Evolutionary conservation across 1,139 yeast genomes (phyloP).

Genomic region (Debaryomyces sp.): DNA sequence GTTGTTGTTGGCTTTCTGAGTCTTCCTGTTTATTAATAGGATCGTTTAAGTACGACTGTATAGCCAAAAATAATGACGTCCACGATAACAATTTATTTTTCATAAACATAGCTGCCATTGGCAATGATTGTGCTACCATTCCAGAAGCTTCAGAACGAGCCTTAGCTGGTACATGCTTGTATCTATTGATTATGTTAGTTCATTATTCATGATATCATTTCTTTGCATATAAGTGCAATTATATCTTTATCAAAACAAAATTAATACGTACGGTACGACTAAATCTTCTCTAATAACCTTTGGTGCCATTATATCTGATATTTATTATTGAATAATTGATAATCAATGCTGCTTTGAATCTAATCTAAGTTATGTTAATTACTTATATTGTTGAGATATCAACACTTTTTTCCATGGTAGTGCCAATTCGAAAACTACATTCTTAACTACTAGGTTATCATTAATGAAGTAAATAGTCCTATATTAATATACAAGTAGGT

Average conservation of each 20-base stretch:
- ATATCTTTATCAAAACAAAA: neutral
- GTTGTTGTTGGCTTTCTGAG: slow-evolving; percentile 31
- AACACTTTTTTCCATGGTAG: slow-evolving; percentile 4
- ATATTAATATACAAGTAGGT: slow-evolving; percentile 18
- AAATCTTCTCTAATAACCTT: slow-evolving; percentile 38
- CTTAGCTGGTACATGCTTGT: slow-evolving; percentile 52
- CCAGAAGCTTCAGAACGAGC: slow-evolving; percentile 49
- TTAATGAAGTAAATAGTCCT: neutral
- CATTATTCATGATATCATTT: neutral
- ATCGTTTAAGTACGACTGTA: slow-evolving; percentile 53
- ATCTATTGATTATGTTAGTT: slow-evolving; percentile 28
- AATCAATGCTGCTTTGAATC: neutral
- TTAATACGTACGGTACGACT: slow-evolving; percentile 38
- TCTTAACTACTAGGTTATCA: neutral
- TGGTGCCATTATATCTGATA: slow-evolving; percentile 22
- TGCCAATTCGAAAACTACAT: slow-evolving; percentile 2
- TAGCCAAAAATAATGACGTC: slow-evolving; percentile 55
- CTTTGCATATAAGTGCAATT: neutral
- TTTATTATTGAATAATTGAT: neutral
- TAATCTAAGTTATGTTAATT: neutral
- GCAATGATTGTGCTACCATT: slow-evolving; percentile 59
- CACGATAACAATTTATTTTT: slow-evolving; percentile 58
- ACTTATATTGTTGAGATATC: neutral
- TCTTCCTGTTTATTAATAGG: slow-evolving; percentile 41
- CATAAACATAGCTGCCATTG: slow-evolving; percentile 69